phyloP scores from a whole-genome alignment of 2,329 filamentous ascomycete species.

The Elsinoe perseae region DNA sequence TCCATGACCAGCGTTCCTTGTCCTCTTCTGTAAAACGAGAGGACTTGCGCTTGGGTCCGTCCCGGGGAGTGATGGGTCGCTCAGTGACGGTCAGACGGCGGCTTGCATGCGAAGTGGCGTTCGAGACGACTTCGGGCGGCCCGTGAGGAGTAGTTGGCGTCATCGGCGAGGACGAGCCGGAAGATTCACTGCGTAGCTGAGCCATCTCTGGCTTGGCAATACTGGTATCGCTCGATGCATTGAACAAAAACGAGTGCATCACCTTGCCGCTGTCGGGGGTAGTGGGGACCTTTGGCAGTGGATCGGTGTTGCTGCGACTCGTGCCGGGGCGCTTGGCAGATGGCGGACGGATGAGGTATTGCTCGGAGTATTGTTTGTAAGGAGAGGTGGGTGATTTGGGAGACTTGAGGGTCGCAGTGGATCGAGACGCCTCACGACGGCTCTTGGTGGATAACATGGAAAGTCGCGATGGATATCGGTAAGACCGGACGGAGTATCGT shows the following conservation, averaged over 20 bases:
- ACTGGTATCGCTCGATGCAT: background rate
- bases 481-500: constrained; percentile 19
- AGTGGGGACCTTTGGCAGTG: constrained; percentile 6
- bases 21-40: constrained; percentile 5
- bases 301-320: constrained; percentile 11
- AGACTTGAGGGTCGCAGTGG: constrained; percentile 15
- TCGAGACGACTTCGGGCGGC: background rate
- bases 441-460: constrained; percentile 15
- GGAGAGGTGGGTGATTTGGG: constrained; percentile 15
- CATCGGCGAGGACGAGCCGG: background rate
- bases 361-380: constrained; percentile 15
- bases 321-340: background rate
- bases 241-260: background rate
- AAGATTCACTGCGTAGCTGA: background rate
- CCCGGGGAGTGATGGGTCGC: background rate
- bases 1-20: constrained; percentile 25
- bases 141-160: background rate
- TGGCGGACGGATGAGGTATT: constrained; percentile 1
- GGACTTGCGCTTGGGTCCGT: background rate
- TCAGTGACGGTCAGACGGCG: constrained; percentile 8
- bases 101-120: background rate
- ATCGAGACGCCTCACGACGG: constrained; percentile 8
- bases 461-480: constrained; percentile 13
- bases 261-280: constrained; percentile 3
- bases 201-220: constrained; percentile 13